Evolutionary conservation across 23 red algal species (phyloP).

Genomic region (Gracilaria domingensis): DNA sequence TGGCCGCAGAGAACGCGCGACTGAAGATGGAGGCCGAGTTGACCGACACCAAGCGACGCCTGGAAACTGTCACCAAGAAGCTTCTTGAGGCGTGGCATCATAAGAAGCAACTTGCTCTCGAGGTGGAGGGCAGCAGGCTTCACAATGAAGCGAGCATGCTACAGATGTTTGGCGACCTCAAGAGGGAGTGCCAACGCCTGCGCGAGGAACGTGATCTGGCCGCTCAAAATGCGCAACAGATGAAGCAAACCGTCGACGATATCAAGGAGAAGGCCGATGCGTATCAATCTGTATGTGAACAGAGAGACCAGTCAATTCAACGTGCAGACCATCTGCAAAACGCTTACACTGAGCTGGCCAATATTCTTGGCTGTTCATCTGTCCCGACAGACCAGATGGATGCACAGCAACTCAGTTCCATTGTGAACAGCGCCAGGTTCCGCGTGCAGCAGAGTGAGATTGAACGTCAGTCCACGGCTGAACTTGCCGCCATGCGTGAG

Average conservation of each 20-base stretch:
- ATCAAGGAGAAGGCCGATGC: not conserved
- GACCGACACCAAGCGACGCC: not conserved
- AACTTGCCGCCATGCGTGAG: not conserved
- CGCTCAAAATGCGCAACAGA: not conserved
- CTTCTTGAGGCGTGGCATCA: slow-evolving; percentile 9
- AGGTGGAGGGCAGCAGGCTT: not conserved
- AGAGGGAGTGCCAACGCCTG: slow-evolving; percentile 7
- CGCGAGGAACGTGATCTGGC: slow-evolving; percentile 1
- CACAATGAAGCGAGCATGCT: slow-evolving; percentile 21
- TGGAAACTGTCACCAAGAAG: slow-evolving; percentile 29
- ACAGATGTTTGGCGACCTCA: slow-evolving; percentile 24
- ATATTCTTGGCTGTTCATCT: not conserved
- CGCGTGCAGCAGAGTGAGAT: not conserved
- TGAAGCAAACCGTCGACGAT: not conserved
- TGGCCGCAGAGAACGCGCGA: not conserved
- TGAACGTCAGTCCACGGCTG: not conserved
- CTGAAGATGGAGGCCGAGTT: slow-evolving; percentile 1
- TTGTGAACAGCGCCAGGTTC: not conserved
- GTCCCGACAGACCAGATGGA: not conserved
- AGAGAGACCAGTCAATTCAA: not conserved
- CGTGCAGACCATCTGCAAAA: slow-evolving; percentile 4
- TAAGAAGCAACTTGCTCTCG: not conserved
- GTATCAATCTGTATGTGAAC: not conserved
- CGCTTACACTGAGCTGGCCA: slow-evolving; percentile 15
- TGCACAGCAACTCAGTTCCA: not conserved